phyloP scores from a whole-genome alignment of 1,284 basidiomycete species.

The Ganoderma boninense region DNA sequence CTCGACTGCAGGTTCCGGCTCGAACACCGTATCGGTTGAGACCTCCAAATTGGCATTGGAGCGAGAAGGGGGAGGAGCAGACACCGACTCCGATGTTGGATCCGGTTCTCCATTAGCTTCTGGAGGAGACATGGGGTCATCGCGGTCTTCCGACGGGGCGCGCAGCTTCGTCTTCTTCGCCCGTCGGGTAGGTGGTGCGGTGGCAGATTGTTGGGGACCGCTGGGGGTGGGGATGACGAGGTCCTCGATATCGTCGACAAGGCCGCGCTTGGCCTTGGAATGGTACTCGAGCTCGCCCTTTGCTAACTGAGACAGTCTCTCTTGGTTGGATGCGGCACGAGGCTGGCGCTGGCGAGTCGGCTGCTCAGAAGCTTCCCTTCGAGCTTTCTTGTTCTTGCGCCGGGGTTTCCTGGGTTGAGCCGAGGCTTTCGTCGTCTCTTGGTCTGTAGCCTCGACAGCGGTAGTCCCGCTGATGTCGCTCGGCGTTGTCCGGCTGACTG shows the following conservation, averaged over 20 bases:
- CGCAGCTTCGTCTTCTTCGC: constrained; percentile 13
- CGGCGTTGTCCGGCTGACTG: background rate
- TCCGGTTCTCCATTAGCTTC: background rate
- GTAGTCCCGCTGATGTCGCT: background rate
- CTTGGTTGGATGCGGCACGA: constrained; percentile 9
- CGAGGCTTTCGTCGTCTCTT: background rate
- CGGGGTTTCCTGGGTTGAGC: background rate
- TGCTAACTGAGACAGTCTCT: constrained; percentile 5
- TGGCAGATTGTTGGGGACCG: background rate
- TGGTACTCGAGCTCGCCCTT: constrained; percentile 10
- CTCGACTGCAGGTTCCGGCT: background rate
- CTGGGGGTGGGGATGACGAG: background rate
- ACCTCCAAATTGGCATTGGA: background rate
- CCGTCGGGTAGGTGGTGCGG: background rate
- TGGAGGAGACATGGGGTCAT: background rate
- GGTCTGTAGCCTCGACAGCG: constrained; percentile 1
- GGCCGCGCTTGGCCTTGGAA: constrained; percentile 14
- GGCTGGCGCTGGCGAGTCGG: constrained; percentile 11
- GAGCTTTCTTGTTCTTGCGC: constrained; percentile 15
- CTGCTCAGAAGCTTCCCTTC: background rate
- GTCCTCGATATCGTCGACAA: background rate
- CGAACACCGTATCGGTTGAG: background rate
- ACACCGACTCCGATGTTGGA: background rate
- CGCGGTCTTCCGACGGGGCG: background rate
- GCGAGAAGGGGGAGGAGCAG: background rate